phyloP scores from a whole-genome alignment of 2,329 filamentous ascomycete genomes.

The Teratosphaeria epicoccoides region DNA sequence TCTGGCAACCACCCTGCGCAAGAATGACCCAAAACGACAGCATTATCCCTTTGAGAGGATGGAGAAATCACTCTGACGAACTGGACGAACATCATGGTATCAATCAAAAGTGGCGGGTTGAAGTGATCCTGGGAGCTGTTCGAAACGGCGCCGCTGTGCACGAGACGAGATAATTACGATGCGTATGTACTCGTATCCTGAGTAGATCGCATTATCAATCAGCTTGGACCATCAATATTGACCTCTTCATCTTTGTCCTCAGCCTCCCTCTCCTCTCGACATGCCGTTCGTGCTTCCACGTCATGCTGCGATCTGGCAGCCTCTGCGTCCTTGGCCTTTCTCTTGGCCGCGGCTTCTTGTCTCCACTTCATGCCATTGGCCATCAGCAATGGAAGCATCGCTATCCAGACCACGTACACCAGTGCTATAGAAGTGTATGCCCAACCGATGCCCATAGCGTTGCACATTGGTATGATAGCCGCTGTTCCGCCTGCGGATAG shows the following conservation, averaged over 20 bases:
- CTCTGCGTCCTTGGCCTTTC: neutral
- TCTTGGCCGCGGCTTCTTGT: constrained; percentile 6
- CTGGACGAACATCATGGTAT: too few relatives aligned
- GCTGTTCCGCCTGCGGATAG: constrained; percentile 33
- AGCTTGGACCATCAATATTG: neutral
- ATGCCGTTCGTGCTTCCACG: neutral
- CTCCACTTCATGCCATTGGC: constrained; percentile 13
- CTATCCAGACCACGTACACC: constrained; percentile 13
- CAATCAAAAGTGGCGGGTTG: too few relatives aligned
- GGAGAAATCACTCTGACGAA: too few relatives aligned
- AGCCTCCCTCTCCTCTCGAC: neutral
- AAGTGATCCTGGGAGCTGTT: too few relatives aligned
- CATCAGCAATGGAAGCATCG: constrained; percentile 16
- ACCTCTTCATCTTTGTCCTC: neutral
- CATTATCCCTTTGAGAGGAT: too few relatives aligned
- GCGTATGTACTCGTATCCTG: neutral
- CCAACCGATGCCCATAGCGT: constrained; percentile 10
- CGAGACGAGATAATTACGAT: neutral
- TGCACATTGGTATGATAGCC: constrained; percentile 25
- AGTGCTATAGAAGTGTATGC: constrained; percentile 12
- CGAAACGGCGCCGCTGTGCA: too few relatives aligned
- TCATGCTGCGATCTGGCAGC: neutral
- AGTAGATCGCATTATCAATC: neutral
- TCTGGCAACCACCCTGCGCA: too few relatives aligned
- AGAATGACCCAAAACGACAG: too few relatives aligned